Evolutionary conservation across 305 asterid genomes (phyloP).

Genomic region (Solanum hybrid): DNA sequence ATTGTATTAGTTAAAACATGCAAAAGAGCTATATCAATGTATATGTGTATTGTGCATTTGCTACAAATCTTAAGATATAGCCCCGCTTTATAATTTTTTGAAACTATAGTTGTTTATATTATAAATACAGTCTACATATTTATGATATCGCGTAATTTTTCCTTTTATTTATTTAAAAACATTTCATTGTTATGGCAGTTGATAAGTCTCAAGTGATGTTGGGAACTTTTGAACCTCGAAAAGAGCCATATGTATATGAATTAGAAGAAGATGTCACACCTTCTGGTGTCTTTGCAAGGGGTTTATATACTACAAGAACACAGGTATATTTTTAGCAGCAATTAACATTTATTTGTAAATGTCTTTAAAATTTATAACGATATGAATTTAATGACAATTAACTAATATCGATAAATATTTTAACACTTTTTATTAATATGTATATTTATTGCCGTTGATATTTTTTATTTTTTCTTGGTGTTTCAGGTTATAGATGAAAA

Average conservation of each 20-base stretch:
- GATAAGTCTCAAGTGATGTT: constrained; percentile 24
- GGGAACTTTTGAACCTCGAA: constrained; percentile 26
- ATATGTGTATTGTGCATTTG: not conserved
- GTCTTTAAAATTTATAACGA: accelerated
- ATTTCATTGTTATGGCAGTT: constrained; percentile 15
- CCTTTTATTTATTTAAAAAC: not conserved
- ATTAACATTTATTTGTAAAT: no score
- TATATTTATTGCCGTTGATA: not conserved
- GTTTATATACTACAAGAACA: constrained; percentile 35
- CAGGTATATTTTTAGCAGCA: constrained; percentile 13
- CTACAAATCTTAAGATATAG: not conserved
- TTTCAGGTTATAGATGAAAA: constrained; percentile 30
- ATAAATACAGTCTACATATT: not conserved
- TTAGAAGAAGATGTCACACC: constrained; percentile 32
- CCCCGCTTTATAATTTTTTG: not conserved
- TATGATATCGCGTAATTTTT: not conserved
- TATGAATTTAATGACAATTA: accelerated
- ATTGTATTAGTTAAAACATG: not conserved
- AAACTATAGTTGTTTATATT: not conserved
- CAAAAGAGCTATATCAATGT: no score
- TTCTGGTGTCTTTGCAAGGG: constrained; percentile 37
- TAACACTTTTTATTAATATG: no score
- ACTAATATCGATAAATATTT: no score
- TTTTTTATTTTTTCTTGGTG: not conserved
- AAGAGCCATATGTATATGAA: constrained; percentile 26